Evolutionary conservation across 306 rosid genomes (phyloP).

Genomic region (Pterocarpus macrocarpus): DNA sequence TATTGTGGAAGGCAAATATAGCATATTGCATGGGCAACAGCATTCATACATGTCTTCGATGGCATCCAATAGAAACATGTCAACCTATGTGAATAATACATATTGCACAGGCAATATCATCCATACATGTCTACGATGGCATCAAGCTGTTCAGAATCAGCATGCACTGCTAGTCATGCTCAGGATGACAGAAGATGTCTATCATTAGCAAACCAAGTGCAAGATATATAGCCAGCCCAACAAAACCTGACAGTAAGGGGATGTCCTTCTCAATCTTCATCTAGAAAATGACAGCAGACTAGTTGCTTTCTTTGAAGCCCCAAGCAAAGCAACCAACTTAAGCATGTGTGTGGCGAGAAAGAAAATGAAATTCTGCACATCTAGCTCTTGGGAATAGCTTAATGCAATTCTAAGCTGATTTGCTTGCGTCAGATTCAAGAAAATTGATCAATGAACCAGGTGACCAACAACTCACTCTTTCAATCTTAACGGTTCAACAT

Average conservation of each 20-base stretch:
- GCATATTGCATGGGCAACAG: neutral
- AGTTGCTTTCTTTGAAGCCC: conserved; percentile 17
- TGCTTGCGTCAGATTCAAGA: conserved; percentile 28
- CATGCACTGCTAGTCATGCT: neutral
- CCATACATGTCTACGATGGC: neutral
- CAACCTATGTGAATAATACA: neutral
- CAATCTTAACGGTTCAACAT: neutral
- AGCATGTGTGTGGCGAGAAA: conserved; percentile 16
- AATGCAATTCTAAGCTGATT: neutral
- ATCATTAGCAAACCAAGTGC: neutral
- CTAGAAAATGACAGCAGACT: conserved; percentile 1
- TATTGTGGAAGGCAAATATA: neutral
- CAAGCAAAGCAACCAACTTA: conserved; percentile 5
- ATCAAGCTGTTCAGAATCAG: conserved; percentile 1
- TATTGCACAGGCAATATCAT: neutral
- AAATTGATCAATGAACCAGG: conserved; percentile 11
- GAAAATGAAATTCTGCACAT: neutral
- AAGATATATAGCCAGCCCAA: conserved; percentile 1
- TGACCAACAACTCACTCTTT: conserved; percentile 11
- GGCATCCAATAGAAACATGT: neutral
- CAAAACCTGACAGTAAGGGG: neutral
- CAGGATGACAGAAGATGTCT: neutral
- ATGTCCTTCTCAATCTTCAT: conserved; percentile 30
- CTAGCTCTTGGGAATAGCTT: conserved; percentile 25
- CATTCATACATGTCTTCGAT: neutral